Evolutionary conservation across 192 early-diverging fungal species (phyloP).

Genomic region (Coemansia sp.): DNA sequence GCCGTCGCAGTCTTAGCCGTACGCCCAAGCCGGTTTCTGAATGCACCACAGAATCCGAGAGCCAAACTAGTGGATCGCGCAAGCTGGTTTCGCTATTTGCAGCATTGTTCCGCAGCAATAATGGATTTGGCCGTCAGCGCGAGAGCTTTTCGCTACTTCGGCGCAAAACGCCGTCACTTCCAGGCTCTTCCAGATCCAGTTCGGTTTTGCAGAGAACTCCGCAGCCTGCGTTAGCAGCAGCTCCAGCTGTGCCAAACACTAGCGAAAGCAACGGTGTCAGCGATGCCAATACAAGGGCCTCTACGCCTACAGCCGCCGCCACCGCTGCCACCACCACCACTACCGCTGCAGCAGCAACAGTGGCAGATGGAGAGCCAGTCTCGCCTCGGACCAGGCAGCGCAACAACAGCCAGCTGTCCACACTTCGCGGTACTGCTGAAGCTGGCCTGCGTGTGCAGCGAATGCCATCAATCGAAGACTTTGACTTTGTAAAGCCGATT

Average conservation of each 20-base stretch:
- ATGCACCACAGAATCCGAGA: slow-evolving; percentile 22
- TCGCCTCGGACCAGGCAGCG: slow-evolving; percentile 40
- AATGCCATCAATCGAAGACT: slow-evolving; percentile 85
- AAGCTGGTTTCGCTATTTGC: slow-evolving; percentile 74
- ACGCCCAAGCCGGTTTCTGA: slow-evolving; percentile 20
- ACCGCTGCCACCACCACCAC: not conserved
- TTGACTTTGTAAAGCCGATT: slow-evolving; percentile 93
- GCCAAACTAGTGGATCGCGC: slow-evolving; percentile 41
- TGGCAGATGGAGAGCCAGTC: slow-evolving; percentile 21
- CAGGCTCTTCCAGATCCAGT: slow-evolving; percentile 20
- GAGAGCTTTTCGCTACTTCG: slow-evolving; percentile 29
- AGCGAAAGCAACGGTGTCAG: slow-evolving; percentile 7
- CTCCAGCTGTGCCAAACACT: slow-evolving; percentile 6
- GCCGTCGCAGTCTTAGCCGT: slow-evolving; percentile 50
- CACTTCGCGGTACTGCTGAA: slow-evolving; percentile 33
- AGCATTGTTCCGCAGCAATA: slow-evolving; percentile 58
- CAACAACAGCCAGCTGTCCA: slow-evolving; percentile 45
- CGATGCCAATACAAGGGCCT: slow-evolving; percentile 3
- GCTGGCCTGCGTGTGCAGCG: slow-evolving; percentile 47
- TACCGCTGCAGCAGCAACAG: slow-evolving; percentile 5
- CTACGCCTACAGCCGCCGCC: slow-evolving; percentile 1
- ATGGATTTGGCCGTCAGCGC: slow-evolving; percentile 25
- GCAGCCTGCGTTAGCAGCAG: slow-evolving; percentile 8
- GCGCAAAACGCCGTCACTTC: slow-evolving; percentile 36
- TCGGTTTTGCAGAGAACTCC: slow-evolving; percentile 28